Conservation (phyloP, 805 yeast genomes). For the Schizosaccharomyces japonicus region DNA sequence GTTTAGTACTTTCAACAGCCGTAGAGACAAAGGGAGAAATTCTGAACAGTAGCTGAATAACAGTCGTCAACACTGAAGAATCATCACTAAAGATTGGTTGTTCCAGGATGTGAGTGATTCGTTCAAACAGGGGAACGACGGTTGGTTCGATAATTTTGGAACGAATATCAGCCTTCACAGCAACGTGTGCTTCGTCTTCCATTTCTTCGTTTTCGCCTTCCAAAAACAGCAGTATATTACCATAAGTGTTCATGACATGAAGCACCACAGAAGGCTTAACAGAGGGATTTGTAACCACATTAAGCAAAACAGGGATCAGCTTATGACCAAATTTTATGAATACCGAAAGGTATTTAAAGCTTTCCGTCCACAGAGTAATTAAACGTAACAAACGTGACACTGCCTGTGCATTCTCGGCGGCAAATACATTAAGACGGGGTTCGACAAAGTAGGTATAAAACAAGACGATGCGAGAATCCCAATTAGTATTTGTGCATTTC, state of each 20-base stretch:
- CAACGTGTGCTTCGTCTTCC: neutral
- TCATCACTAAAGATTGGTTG: neutral
- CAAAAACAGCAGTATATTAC: neutral
- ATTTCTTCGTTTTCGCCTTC: neutral
- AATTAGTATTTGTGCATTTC: conserved; percentile 27
- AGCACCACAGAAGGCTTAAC: conserved; percentile 2
- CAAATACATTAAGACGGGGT: conserved; percentile 47
- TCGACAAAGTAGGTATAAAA: conserved; percentile 32
- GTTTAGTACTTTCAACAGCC: neutral
- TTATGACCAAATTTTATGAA: conserved; percentile 29
- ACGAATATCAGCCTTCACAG: neutral
- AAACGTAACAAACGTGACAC: conserved; percentile 54
- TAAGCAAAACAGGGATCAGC: conserved; percentile 30
- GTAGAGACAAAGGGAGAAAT: neutral
- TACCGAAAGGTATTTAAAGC: conserved; percentile 25
- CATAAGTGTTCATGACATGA: neutral
- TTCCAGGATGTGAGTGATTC: neutral
- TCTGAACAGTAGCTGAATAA: neutral
- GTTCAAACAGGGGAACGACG: neutral
- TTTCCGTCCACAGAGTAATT: conserved; percentile 34
- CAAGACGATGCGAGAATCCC: conserved; percentile 27
- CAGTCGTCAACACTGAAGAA: neutral
- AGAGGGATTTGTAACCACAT: conserved; percentile 12
- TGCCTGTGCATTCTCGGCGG: conserved; percentile 56
- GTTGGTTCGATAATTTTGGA: too few species aligned